phyloP scores from a whole-genome alignment of 1,284 basidiomycete species.

The Moniliophthora roreri region DNA sequence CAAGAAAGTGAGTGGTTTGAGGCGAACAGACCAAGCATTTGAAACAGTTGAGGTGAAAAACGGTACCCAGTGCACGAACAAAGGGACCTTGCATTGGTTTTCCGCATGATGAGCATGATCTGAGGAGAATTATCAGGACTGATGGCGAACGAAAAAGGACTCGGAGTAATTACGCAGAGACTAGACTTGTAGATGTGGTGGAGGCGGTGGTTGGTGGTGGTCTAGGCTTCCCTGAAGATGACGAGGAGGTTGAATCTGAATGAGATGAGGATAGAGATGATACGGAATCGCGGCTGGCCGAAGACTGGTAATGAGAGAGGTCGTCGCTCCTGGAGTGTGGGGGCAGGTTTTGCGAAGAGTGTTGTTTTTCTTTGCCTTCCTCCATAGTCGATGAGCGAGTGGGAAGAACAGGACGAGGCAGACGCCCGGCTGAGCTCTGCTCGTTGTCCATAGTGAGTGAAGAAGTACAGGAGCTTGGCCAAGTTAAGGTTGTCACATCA shows the following conservation, averaged over 20 bases:
- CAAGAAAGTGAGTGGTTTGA: slow-evolving; percentile 14
- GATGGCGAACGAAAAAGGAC: slow-evolving; percentile 17
- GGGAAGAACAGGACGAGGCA: not conserved
- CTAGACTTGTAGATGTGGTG: slow-evolving; percentile 39
- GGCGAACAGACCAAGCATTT: slow-evolving; percentile 79
- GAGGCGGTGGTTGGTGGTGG: slow-evolving; percentile 46
- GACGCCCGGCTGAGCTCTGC: not conserved
- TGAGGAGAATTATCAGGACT: slow-evolving; percentile 28
- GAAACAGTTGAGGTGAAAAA: slow-evolving; percentile 97
- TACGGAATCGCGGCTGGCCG: slow-evolving; percentile 46
- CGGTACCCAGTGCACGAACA: slow-evolving; percentile 91
- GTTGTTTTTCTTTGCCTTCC: not conserved
- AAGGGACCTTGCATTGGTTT: slow-evolving; percentile 91
- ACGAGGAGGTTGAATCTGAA: slow-evolving; percentile 41
- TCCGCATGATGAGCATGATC: slow-evolving; percentile 72
- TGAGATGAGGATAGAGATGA: slow-evolving; percentile 48
- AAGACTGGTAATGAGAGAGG: slow-evolving; percentile 50
- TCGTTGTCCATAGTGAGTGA: not conserved
- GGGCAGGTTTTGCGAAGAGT: slow-evolving; percentile 46
- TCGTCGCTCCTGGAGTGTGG: slow-evolving; percentile 46
- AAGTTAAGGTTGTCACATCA: too few species aligned
- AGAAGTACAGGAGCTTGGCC: not conserved
- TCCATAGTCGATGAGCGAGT: slow-evolving; percentile 1
- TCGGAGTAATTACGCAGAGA: slow-evolving; percentile 40
- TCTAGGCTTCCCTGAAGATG: slow-evolving; percentile 40